These are phyloP conservation scores for Trichoderma guizhouense DNA, from an alignment of 2,329 filamentous ascomycete genomes.

Conservation along the genomic window DNA sequence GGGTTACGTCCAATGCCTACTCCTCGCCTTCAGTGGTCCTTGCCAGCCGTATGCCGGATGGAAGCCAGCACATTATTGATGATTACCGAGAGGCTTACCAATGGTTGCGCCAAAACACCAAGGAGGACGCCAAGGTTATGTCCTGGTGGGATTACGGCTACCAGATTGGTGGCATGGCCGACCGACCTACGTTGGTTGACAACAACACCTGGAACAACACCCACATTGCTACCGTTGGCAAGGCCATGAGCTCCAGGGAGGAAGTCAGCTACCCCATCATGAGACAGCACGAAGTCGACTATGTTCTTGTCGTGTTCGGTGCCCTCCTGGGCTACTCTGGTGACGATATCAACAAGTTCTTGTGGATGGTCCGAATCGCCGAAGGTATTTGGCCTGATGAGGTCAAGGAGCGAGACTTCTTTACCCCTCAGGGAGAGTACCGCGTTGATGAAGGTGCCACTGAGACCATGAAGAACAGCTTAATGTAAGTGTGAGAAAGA, in stretches of 20 bases:
- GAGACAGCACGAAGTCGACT: constrained; percentile 97
- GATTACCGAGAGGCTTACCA: constrained; percentile 99
- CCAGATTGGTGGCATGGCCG: constrained; percentile 99
- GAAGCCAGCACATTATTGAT: constrained; percentile 97
- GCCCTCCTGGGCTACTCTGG: constrained; percentile 95
- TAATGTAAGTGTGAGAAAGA: constrained; percentile 70
- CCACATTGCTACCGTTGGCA: constrained; percentile 97
- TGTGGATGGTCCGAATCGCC: constrained; percentile 99
- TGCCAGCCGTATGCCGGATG: constrained; percentile 87
- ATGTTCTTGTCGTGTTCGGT: constrained; percentile 96
- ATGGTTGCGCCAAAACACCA: constrained; percentile 97
- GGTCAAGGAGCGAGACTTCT: constrained; percentile 94
- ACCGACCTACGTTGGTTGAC: constrained; percentile 93
- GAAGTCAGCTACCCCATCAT: constrained; percentile 99
- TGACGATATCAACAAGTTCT: constrained; percentile 99
- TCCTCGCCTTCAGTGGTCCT: constrained; percentile 96
- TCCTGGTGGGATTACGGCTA: constrained; percentile 99
- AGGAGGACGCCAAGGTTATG: constrained; percentile 95
- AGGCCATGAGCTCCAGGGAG: constrained; percentile 96
- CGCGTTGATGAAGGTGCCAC: constrained; percentile 89
- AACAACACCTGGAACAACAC: constrained; percentile 99
- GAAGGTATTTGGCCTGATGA: constrained; percentile 99
- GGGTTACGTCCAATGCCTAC: constrained; percentile 99
- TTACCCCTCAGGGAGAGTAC: constrained; percentile 91
- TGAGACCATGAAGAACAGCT: constrained; percentile 96